Conservation (phyloP, 169 alveolate species). For the Cryptosporidium tyzzeri region DNA sequence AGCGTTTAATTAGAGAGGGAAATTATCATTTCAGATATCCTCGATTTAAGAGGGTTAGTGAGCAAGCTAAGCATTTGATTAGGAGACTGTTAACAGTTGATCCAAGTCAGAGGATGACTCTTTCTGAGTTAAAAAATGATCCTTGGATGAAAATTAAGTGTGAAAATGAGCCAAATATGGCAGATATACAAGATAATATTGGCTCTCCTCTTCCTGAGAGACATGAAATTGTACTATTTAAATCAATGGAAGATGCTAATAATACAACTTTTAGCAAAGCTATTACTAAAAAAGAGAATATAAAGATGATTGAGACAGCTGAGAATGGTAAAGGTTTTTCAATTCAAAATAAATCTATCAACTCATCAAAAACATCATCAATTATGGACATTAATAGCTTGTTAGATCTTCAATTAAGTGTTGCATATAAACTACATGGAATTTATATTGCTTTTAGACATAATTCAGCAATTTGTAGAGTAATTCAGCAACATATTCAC, state of each 20-base stretch:
- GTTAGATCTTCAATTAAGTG: constrained; percentile 62
- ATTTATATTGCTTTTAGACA: constrained; percentile 75
- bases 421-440: constrained; percentile 65
- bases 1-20: constrained; percentile 53
- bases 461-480: constrained; percentile 59
- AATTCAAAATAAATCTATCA: background rate
- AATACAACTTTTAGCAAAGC: background rate
- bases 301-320: background rate
- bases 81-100: constrained; percentile 48
- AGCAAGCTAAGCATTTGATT: constrained; percentile 51
- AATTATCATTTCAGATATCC: constrained; percentile 76
- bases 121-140: constrained; percentile 33
- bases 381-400: constrained; percentile 61
- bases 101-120: constrained; percentile 57
- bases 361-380: constrained; percentile 31
- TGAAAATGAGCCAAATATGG: constrained; percentile 22
- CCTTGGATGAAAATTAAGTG: constrained; percentile 48
- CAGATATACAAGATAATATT: background rate
- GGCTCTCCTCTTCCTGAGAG: constrained; percentile 1
- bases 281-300: background rate
- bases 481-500: constrained; percentile 55
- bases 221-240: constrained; percentile 23
- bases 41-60: constrained; percentile 66
- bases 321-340: background rate
- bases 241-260: background rate